Percentiles rank a stretch among this genome's conserved stretches.
phyloP scores from a whole-genome alignment of 768 basidiomycete genomes.

The Hericium alpestre region DNA sequence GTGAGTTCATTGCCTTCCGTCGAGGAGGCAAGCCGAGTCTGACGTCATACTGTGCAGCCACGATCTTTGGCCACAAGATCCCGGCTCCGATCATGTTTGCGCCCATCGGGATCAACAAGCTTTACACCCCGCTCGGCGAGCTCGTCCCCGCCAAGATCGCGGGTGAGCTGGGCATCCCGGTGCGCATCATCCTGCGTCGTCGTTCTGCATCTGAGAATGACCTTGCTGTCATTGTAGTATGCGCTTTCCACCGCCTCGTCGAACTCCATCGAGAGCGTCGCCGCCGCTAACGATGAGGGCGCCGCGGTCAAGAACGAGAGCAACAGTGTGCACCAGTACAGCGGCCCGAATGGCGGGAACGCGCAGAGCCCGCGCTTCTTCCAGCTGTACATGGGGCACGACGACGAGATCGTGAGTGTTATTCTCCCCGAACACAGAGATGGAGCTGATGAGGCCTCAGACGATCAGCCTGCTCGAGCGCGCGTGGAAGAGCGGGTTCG shows the following conservation, averaged over 20 bases:
- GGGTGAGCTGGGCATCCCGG: constrained; percentile 35
- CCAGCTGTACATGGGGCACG: constrained; percentile 46
- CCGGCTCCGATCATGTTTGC: constrained; percentile 45
- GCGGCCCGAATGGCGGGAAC: constrained; percentile 24
- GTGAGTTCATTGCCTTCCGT: constrained; percentile 16
- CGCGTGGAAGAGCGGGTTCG: constrained; percentile 36
- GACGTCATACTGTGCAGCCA: not conserved
- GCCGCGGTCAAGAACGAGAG: constrained; percentile 27
- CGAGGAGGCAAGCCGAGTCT: not conserved
- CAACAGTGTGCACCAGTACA: constrained; percentile 25
- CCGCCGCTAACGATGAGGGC: constrained; percentile 33
- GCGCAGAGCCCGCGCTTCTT: constrained; percentile 38
- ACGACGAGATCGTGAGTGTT: constrained; percentile 35
- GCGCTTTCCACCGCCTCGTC: constrained; percentile 39
- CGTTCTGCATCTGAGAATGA: not conserved
- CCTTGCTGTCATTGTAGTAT: not conserved
- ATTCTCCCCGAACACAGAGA: constrained; percentile 1
- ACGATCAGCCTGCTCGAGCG: constrained; percentile 34
- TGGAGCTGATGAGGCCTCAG: not conserved
- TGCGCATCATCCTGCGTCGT: constrained; percentile 3
- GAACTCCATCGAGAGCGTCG: constrained; percentile 42
- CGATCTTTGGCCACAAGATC: constrained; percentile 35
- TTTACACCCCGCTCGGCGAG: constrained; percentile 36
- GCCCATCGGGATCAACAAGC: constrained; percentile 45
- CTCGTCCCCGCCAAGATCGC: constrained; percentile 37